Evolutionary conservation across 2,329 filamentous ascomycete genomes (phyloP), one percentile per base, ranked within the genome.

Genomic region (Exophiala phaeomuriformis): DNA sequence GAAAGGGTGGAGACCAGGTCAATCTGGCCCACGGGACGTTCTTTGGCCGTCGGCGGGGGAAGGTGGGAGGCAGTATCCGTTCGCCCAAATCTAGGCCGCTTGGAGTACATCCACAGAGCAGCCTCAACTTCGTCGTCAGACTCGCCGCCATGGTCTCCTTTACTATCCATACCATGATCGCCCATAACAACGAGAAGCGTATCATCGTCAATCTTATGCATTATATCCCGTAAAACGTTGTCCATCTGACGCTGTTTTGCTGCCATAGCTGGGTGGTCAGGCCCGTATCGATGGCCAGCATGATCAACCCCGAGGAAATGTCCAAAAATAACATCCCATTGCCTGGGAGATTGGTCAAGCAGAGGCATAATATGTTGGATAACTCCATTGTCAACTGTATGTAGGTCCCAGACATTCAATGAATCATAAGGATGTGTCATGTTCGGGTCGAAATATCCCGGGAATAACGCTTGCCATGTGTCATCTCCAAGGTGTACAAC

Each of bases 101-200:
- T 95, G 1, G 93, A 95, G 69, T 97, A 98, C 90, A 98, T 95
- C 91, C 93, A 98, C 44, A 98, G 71, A 1, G 93, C 90, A 52
- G 93, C 90, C 69, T 98, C 84, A 4, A 98, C 82, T 68, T 98
- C 93, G 60, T 97, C 90, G 62, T 96, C 88, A 32, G 91, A 96
- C 73, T 98, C 93, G 51, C 93, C 93, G n/a, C 93, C 93, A 66
- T 98, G 93, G 62, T 98, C 93, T 12, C 93, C 93, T 72, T 98
- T 97, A 56, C 81, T 76, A 69, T 98, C 93, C 93, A 98, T 98
- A 7, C 93, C 93, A 66, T 98, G 93, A 67, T 98, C 93, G n/a
- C 93, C 93, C 89, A 98, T 95, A 9, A 98, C 87, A 19, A 98
- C 83, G 35, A 98, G 75, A 27, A 98, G 75, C 0, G 93, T 98